phyloP scores from a whole-genome alignment of 768 basidiomycete species.

The Leccinum variicolor region DNA sequence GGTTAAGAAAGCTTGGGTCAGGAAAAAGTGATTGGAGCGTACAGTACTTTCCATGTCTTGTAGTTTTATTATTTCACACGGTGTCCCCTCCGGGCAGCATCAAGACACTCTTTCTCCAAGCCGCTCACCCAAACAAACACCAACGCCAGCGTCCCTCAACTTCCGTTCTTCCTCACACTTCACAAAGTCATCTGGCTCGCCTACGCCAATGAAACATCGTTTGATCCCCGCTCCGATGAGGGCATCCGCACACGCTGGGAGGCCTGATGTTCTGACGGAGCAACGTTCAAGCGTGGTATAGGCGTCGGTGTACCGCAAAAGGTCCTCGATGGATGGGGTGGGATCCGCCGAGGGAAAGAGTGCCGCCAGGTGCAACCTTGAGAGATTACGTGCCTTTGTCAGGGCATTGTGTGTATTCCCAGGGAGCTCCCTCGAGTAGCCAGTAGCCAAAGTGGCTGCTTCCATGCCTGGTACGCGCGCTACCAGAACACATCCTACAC shows the following conservation, averaged over 20 bases:
- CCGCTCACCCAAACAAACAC: conserved; percentile 71
- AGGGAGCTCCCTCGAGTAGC: conserved; percentile 85
- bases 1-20: neutral
- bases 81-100: conserved; percentile 68
- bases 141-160: conserved; percentile 65
- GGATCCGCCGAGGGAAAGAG: conserved; percentile 38
- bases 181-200: conserved; percentile 94
- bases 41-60: conserved; percentile 1
- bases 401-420: conserved; percentile 98
- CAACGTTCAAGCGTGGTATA: conserved; percentile 99
- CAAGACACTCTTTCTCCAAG: conserved; percentile 77
- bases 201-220: conserved; percentile 83
- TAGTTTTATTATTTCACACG: neutral
- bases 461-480: conserved; percentile 38
- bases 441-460: conserved; percentile 65
- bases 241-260: conserved; percentile 81
- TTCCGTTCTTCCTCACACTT: conserved; percentile 82
- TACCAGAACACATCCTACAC: conserved; percentile 84
- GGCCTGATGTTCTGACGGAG: conserved; percentile 82
- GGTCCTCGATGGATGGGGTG: conserved; percentile 36
- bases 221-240: conserved; percentile 68
- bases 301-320: conserved; percentile 62
- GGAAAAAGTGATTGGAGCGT: neutral
- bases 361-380: conserved; percentile 40
- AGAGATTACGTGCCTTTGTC: conserved; percentile 56